Base-by-base conservation (phyloP, 345 rosid genomes). In the Corchorus olitorius region DNA sequence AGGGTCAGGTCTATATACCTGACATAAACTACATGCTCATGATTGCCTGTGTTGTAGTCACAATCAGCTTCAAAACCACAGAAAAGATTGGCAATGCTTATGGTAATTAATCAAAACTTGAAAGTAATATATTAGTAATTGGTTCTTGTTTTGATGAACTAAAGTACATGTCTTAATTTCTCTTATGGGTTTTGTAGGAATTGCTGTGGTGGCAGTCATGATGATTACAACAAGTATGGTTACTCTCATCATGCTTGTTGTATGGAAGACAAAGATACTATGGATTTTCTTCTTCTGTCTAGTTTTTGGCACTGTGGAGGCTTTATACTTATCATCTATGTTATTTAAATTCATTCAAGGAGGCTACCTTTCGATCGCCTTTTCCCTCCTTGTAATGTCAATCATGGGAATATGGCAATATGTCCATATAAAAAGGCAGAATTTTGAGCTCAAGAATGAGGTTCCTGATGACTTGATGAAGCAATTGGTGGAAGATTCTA, bases 1-100 rank as follows among this genome's bases (percentile, higher is more conserved):
- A 85, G 80, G 97, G 97, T n/a, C 98, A 94, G 73, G 92, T 92
- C 49, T 94, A 92, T 77, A 91, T 94, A 43, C 94, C 97, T 0
- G 97, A 94, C 81, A 61, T 94, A 81, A 94, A 92, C 87, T 92
- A 87, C 86, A 9, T 87, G 8, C 92, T 92, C 73, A 91, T 92
- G 97, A 55, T 89, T 37, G 86, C 88, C 6, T 91, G 97, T 55
- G 89, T 94, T n/a, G 39, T 86, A 0, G 92, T 94, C 77, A 82
- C 89, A 14, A 68, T 78, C 0, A 72, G 60, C 76, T 94, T 92
- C 81, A 80, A 54, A 72, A 83, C 90, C 41, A 90, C 94, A 0
- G 87, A 82, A 9, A 86, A 87, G 68, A 91, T 94, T 2, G 97
- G 97, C 2, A 65, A 92, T 13, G 97, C 98, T 12, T 92, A 91